Conservation (phyloP, 441 rosid genomes). For the Brassica hybrid region DNA sequence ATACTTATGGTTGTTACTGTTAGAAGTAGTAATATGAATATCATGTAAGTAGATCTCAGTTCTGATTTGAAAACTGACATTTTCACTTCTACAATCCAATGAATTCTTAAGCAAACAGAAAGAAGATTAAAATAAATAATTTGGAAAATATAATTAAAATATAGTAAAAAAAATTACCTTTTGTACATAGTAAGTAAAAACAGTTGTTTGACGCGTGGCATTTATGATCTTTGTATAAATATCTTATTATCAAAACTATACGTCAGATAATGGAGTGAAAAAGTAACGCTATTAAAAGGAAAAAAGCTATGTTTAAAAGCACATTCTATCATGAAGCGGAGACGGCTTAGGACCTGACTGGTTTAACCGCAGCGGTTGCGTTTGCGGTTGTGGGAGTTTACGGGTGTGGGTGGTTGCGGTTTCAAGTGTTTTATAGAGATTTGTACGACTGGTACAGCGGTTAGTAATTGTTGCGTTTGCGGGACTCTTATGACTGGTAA, state of each 20-base stretch:
- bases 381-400: too few relatives aligned
- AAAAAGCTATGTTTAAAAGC: background rate
- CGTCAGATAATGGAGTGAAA: background rate
- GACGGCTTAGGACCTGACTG: too few relatives aligned
- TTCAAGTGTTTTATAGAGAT: too few relatives aligned
- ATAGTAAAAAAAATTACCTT: background rate
- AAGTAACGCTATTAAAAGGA: background rate
- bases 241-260: background rate
- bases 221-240: background rate
- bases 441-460: too few relatives aligned
- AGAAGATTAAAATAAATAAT: background rate
- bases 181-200: too few relatives aligned
- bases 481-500: too few relatives aligned
- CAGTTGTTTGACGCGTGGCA: background rate
- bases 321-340: conserved; percentile 37
- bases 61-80: background rate
- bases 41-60: background rate
- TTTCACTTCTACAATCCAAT: background rate
- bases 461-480: too few relatives aligned
- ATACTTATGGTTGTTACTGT: background rate
- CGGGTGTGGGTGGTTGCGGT: too few relatives aligned
- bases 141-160: background rate
- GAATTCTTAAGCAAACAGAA: background rate
- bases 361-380: too few relatives aligned
- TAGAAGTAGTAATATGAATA: background rate